Evolutionary conservation across 2,329 filamentous ascomycete species (phyloP), one percentile per base, ranked within the genome.

Genomic region (Cladosporium colombiae): DNA sequence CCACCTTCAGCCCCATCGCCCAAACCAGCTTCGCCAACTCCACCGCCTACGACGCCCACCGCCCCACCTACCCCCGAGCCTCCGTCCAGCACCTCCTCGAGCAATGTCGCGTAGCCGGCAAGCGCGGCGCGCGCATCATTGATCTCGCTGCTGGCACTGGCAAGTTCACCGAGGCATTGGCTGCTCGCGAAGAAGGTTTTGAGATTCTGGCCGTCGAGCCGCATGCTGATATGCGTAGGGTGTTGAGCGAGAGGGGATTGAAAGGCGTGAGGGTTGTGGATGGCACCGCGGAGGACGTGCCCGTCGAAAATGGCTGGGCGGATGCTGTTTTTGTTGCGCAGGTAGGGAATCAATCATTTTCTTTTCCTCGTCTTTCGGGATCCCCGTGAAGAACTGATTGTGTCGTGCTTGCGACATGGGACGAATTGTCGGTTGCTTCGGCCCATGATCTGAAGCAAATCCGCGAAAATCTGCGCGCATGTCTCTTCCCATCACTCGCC

Each of bases 91-190:
- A 78, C 40, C 83, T 93, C 21, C 82, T 93, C 3, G 70, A 74
- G 18, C 80, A 82, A 58, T 78, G 90, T n/a, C 77, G 80, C 6
- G 75, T 91, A 10, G 77, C 80, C 31, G 81, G 80, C 29, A 72
- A 80, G 21, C 61, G 77, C 7, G 78, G 80, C 55, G 83, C 83
- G 16, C 82, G 77, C 53, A 77, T 91, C 49, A 75, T 91, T 27
- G 89, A 91, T 74, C 79, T 91, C 21, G 89, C 84, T 1, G 87
- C 88, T 3, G 89, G 89, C 0, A 91, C 89, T 0, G 89, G 89
- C 29, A 91, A 91, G 72, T 88, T 91, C 72, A 91, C 89, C 0
- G 86, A 89, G 74, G 71, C 83, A 21, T 80, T 92, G 37, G 85
- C 86, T 7, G 78, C 76, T 16, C 80, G 88, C 33, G 79, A 82